These are phyloP conservation scores for Nothophytophthora sp. DNA, from an alignment of 352 stramenopile species.

Conservation along the genomic window DNA sequence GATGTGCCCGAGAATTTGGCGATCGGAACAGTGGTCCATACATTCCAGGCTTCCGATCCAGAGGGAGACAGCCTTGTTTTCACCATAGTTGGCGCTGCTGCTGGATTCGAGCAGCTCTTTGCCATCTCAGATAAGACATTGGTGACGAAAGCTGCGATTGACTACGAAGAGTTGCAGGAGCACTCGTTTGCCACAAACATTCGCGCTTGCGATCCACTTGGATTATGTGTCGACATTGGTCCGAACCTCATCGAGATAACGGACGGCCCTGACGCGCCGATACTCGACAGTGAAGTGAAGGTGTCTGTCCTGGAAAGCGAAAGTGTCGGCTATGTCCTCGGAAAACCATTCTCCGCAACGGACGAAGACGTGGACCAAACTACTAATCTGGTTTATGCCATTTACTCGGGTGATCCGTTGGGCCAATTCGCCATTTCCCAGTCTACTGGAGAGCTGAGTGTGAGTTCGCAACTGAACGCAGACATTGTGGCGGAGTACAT, in stretches of 20 bases:
- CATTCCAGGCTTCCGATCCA: slow-evolving; percentile 31
- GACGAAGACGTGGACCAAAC: slow-evolving; percentile 56
- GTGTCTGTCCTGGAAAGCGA: slow-evolving; percentile 14
- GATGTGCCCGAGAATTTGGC: slow-evolving; percentile 37
- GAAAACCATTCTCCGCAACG: slow-evolving; percentile 27
- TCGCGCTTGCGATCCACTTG: slow-evolving; percentile 40
- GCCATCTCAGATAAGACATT: slow-evolving; percentile 8
- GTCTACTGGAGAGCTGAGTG: slow-evolving; percentile 31
- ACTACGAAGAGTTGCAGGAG: slow-evolving; percentile 18
- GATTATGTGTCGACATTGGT: slow-evolving; percentile 38
- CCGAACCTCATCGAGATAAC: slow-evolving; percentile 37
- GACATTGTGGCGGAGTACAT: slow-evolving; percentile 33
- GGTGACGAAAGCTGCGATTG: slow-evolving; percentile 17
- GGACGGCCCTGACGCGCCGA: slow-evolving; percentile 44
- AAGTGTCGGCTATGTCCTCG: slow-evolving; percentile 16
- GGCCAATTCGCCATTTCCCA: slow-evolving; percentile 43
- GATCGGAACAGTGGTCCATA: slow-evolving; percentile 23
- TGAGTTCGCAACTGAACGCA: slow-evolving; percentile 34
- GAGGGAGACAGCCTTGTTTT: slow-evolving; percentile 41
- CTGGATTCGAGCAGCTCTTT: slow-evolving; percentile 20
- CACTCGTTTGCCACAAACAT: slow-evolving; percentile 29
- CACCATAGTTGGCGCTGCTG: slow-evolving; percentile 5
- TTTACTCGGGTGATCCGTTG: slow-evolving; percentile 47
- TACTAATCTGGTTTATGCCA: slow-evolving; percentile 37
- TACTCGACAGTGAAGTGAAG: slow-evolving; percentile 19